Evolutionary conservation across 176 grass and related monocot genomes (phyloP).

Genomic region (Carex kokanica): DNA sequence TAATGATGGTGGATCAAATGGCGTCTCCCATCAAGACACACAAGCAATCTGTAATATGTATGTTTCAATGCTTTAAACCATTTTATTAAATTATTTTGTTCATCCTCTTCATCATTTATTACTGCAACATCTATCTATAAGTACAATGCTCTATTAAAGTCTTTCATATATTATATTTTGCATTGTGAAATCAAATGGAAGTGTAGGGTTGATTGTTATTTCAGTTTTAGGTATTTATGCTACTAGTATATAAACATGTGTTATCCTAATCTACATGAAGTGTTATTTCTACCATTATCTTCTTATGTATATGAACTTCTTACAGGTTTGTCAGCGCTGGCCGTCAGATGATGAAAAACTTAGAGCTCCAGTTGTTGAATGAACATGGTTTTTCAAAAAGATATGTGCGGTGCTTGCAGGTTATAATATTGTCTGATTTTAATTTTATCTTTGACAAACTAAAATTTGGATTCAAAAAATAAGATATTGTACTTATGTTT

Average conservation of each 20-base stretch:
- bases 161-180: conserved; percentile 4
- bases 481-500: background rate
- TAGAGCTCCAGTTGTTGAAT: conserved; percentile 80
- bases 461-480: background rate
- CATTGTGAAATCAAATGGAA: background rate
- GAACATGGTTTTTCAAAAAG: conserved; percentile 96
- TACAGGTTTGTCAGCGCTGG: conserved; percentile 74
- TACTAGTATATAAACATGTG: background rate
- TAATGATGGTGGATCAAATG: conserved; percentile 53
- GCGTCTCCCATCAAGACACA: conserved; percentile 52
- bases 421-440: conserved; percentile 24
- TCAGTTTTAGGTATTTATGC: background rate
- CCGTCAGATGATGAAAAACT: conserved; percentile 75
- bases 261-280: background rate
- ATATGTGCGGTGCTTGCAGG: conserved; percentile 95
- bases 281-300: conserved; percentile 1
- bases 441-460: background rate
- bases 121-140: conserved; percentile 18
- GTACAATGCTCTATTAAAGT: background rate
- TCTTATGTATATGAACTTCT: conserved; percentile 8
- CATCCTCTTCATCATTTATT: background rate
- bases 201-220: background rate
- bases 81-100: background rate
- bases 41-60: conserved; percentile 81
- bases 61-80: conserved; percentile 27